A percentile compares a stretch with the other conserved stretches of the same genome.
phyloP scores from a whole-genome alignment of 1,284 basidiomycete genomes.

The Flammula alnicola region DNA sequence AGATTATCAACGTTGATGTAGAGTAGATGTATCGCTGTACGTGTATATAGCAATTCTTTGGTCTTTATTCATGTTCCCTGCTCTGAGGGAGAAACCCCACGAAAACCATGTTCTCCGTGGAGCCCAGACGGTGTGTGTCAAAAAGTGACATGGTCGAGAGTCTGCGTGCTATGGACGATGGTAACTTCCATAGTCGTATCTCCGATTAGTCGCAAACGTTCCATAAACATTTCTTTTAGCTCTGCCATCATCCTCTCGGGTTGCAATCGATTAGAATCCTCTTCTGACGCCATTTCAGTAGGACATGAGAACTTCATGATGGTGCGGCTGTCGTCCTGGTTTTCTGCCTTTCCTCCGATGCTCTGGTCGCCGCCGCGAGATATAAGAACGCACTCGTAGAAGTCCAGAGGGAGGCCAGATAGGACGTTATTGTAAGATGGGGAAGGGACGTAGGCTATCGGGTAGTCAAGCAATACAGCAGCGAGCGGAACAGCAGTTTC shows the following conservation, averaged over 20 bases:
- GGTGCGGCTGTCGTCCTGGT: conserved; percentile 4
- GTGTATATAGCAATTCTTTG: not conserved
- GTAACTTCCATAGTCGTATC: conserved; percentile 14
- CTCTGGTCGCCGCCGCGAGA: not conserved
- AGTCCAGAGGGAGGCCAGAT: conserved; percentile 18
- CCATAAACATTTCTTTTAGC: conserved; percentile 16
- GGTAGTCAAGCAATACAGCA: conserved; percentile 30
- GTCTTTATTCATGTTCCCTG: too few relatives aligned
- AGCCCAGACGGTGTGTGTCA: too few relatives aligned
- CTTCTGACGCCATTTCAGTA: conserved; percentile 2
- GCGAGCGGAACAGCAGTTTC: conserved; percentile 27
- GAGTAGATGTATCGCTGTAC: conserved; percentile 43
- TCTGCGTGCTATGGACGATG: conserved; percentile 16
- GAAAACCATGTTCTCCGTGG: too few relatives aligned
- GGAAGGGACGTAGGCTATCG: conserved; percentile 28
- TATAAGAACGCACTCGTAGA: conserved; percentile 27
- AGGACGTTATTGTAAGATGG: conserved; percentile 9
- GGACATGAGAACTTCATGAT: conserved; percentile 33
- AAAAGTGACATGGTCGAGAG: conserved; percentile 19
- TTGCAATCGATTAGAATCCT: conserved; percentile 2
- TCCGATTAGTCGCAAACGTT: conserved; percentile 12
- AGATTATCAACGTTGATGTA: conserved; percentile 80
- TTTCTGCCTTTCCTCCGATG: not conserved
- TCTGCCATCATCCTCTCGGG: conserved; percentile 15
- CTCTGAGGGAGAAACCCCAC: too few relatives aligned